These are phyloP conservation scores for Ilyonectria destructans DNA, from an alignment of 2,329 filamentous ascomycete genomes.

Conservation along the genomic window DNA sequence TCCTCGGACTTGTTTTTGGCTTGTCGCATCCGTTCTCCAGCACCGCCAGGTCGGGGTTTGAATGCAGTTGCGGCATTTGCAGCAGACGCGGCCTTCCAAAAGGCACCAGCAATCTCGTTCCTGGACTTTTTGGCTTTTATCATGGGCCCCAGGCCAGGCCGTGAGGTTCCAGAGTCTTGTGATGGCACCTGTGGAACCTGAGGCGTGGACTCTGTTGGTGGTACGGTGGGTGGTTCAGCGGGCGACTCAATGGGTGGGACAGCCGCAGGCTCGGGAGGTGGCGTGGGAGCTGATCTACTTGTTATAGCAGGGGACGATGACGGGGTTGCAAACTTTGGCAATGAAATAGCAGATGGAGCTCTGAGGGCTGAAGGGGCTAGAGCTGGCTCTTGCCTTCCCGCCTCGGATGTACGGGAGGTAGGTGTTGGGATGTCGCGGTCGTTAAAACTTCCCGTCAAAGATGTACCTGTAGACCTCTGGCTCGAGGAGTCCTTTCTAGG, in stretches of 20 bases:
- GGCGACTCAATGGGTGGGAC: conserved; percentile 26
- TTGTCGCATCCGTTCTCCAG: conserved; percentile 83
- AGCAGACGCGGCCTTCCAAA: conserved; percentile 80
- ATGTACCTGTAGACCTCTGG: conserved; percentile 43
- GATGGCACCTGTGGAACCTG: conserved; percentile 42
- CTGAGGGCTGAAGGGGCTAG: conserved; percentile 42
- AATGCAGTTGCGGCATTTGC: conserved; percentile 73
- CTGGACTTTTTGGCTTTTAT: conserved; percentile 84
- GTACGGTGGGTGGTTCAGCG: conserved; percentile 26
- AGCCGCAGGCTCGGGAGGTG: conserved; percentile 48
- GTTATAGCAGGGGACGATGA: conserved; percentile 30
- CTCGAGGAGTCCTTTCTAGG: conserved; percentile 62
- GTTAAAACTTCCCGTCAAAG: conserved; percentile 53
- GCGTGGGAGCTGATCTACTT: conserved; percentile 47
- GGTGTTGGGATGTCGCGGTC: conserved; percentile 52
- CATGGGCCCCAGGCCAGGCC: conserved; percentile 81
- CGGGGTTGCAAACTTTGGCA: conserved; percentile 47
- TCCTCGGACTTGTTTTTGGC: conserved; percentile 72
- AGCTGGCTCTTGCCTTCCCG: conserved; percentile 38
- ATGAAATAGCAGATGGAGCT: conserved; percentile 44
- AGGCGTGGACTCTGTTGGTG: conserved; percentile 21
- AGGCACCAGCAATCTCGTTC: conserved; percentile 80
- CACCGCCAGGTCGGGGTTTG: conserved; percentile 90
- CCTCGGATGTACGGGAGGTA: conserved; percentile 39
- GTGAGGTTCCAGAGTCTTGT: conserved; percentile 36